Evolutionary conservation across 2,329 filamentous ascomycete species (phyloP).

Genomic region (Bipolaris bicolor): DNA sequence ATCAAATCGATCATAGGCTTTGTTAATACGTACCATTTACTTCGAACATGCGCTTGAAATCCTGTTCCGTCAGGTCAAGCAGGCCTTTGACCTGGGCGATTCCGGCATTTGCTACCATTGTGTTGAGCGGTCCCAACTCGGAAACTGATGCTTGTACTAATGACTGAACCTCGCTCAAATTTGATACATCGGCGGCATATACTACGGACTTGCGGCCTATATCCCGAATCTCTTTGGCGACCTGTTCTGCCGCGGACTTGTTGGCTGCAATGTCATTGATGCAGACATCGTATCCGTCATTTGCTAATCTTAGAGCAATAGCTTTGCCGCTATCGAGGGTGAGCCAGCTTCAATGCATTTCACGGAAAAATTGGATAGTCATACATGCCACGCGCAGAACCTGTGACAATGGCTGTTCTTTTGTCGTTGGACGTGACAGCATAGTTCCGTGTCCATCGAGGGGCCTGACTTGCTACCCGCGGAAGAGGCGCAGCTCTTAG

Average conservation of each 20-base stretch:
- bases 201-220: conserved; percentile 61
- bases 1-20: not conserved
- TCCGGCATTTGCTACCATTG: conserved; percentile 67
- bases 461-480: conserved; percentile 20
- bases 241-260: conserved; percentile 58
- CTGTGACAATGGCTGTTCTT: conserved; percentile 49
- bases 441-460: conserved; percentile 35
- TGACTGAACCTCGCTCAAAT: conserved; percentile 57
- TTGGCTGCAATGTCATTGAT: conserved; percentile 67
- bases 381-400: conserved; percentile 49
- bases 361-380: not conserved
- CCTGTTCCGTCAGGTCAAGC: conserved; percentile 63
- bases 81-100: conserved; percentile 64
- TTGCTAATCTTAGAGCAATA: conserved; percentile 67
- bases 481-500: conserved; percentile 18
- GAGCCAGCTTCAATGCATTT: not conserved
- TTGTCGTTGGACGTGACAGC: conserved; percentile 26
- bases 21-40: conserved; percentile 57
- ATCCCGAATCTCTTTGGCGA: conserved; percentile 59
- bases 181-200: conserved; percentile 67
- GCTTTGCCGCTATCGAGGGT: conserved; percentile 60
- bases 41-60: conserved; percentile 65
- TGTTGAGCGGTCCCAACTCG: conserved; percentile 60
- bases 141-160: conserved; percentile 61
- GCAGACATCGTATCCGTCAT: conserved; percentile 70